Conservation (phyloP, 2,329 filamentous ascomycete species). For the Botryosphaeria dothidea region DNA sequence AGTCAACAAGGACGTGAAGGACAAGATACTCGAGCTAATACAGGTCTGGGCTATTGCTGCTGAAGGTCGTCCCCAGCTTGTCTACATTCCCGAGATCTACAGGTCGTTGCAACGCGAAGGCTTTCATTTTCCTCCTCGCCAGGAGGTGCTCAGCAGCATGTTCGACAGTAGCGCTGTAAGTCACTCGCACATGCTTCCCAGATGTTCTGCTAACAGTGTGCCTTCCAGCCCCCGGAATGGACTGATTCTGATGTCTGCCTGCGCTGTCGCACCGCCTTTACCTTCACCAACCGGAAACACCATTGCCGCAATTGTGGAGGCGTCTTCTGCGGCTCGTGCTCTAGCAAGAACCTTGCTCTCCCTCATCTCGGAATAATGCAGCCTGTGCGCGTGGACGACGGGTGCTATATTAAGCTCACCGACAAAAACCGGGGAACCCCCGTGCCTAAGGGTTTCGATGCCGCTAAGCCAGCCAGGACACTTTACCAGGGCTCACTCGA, state of each 20-base stretch:
- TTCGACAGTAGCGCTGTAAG: conserved; percentile 91
- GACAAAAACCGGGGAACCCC: conserved; percentile 61
- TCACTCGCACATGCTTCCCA: background rate
- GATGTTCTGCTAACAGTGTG: background rate
- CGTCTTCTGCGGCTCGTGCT: conserved; percentile 95
- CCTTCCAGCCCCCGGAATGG: conserved; percentile 87
- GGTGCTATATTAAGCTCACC: conserved; percentile 86
- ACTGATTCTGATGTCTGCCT: conserved; percentile 97
- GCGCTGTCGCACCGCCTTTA: conserved; percentile 93
- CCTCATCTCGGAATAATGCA: conserved; percentile 92
- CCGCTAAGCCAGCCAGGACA: conserved; percentile 60
- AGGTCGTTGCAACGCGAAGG: conserved; percentile 78
- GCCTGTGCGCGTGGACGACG: conserved; percentile 91
- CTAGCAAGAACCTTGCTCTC: conserved; percentile 81
- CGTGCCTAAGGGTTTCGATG: conserved; percentile 47
- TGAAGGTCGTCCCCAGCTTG: conserved; percentile 77
- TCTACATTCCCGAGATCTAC: conserved; percentile 89
- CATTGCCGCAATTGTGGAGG: conserved; percentile 98
- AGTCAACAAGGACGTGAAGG: conserved; percentile 81
- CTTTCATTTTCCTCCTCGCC: conserved; percentile 83
- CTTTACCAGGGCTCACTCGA: conserved; percentile 74
- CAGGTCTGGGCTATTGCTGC: conserved; percentile 92
- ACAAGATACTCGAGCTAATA: conserved; percentile 89
- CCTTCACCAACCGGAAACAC: conserved; percentile 97
- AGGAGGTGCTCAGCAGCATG: conserved; percentile 92